Percentiles rank a stretch among this genome's conserved stretches.
phyloP scores from a whole-genome alignment of 305 asterid species.

The Stenogyne calaminthoides region DNA sequence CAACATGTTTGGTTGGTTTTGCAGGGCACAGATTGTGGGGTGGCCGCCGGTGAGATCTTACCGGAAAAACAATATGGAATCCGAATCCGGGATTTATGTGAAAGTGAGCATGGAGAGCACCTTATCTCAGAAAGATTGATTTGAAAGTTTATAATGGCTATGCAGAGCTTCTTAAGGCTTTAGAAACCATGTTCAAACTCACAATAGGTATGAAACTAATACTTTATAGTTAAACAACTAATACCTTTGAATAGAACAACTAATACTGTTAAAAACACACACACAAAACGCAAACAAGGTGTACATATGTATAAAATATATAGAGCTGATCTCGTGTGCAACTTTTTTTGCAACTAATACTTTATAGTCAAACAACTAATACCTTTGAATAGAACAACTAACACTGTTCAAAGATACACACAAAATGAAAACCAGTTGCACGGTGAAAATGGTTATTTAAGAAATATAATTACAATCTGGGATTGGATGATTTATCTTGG shows the following conservation, averaged over 20 bases:
- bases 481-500: neutral
- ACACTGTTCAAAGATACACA: too few relatives aligned
- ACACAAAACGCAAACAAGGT: too few relatives aligned
- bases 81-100: constrained; percentile 59
- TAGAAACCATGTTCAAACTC: constrained; percentile 76
- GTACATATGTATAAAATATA: too few relatives aligned
- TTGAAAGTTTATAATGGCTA: constrained; percentile 59
- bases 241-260: too few relatives aligned
- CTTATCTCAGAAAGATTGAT: constrained; percentile 86
- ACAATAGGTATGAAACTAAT: constrained; percentile 43
- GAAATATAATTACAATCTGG: neutral
- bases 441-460: neutral
- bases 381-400: too few relatives aligned
- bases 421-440: too few relatives aligned
- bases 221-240: too few relatives aligned
- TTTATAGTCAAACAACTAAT: too few relatives aligned
- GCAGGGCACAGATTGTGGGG: constrained; percentile 78
- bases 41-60: too few relatives aligned
- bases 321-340: too few relatives aligned
- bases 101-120: constrained; percentile 95
- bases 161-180: constrained; percentile 61
- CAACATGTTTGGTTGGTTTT: neutral
- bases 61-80: constrained; percentile 61
- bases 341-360: too few relatives aligned
- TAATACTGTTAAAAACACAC: too few relatives aligned